Evolutionary conservation across 805 yeast species (phyloP), one percentile per base, ranked within the genome.

Genomic region (Myxozyma geophila): DNA sequence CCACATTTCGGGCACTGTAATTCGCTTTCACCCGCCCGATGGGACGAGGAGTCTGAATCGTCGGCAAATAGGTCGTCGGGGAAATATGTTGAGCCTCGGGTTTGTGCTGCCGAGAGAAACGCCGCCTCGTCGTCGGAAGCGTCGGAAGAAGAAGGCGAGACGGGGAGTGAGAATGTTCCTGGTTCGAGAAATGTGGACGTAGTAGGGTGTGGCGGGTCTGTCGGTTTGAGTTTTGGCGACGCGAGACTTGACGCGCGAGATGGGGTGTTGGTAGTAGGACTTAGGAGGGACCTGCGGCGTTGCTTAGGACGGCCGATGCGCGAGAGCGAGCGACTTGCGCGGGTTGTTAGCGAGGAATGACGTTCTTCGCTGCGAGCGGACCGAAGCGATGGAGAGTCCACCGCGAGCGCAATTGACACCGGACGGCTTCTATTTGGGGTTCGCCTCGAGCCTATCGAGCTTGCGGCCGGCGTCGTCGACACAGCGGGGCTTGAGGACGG

Each of bases 1-100:
- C 54, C 50, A 50, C 68, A 65, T 13, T 52, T 50, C 36, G 49
- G 43, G 33, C 68, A 65, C n/a, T 13, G n/a, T 23, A 65, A 44
- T 57, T 63, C 64, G 40, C 59, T 17, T 43, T 62, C 52, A 19
- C 46, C 28, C 5, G 5, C 28, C 28, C 28, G 28, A 15, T 54
- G 58, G 7, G 23, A 44, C 8, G n/a, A 33, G 9, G 47, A 9
- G 12, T 36, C 59, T 9, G 36, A 47, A 28, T 40, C 28, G 12
- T 54, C 54, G 23, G 48, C 66, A 17, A 23, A 50, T 28, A 50
- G 3, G 2, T 12, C 62, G 46, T 47, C 60, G 36, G 53, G 28
- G 28, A 48, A 43, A 39, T 39, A 51, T 13, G 43, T 33, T 19
- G 40, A 21, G 44, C 21, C 53, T 8, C 48, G 37, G 19, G 52